Base-by-base conservation (phyloP, 2,329 filamentous ascomycete species). In the Mollisia scopiformis region DNA sequence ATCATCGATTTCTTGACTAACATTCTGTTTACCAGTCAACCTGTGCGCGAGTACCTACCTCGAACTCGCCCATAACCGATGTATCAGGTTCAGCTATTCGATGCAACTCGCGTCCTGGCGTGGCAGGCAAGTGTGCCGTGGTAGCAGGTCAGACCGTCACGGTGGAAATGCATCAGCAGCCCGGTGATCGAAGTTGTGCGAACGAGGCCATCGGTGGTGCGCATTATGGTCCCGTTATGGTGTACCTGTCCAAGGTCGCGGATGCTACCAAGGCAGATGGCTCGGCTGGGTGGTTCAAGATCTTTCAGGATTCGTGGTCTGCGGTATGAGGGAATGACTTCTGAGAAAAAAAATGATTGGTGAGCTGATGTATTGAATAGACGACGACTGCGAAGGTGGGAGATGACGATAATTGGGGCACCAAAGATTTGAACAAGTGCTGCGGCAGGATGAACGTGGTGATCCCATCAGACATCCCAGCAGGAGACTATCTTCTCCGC, bases 161-260 rank as follows among this genome's bases (percentile, higher is more conserved):
- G 0, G 76, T 84, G 6, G 84, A 86, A 72, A 86, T 86, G 81
- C 83, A 86, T 74, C 79, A 81, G 69, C 79, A 82, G 75, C 74
- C 73, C 21, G 76, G 75, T 55, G 80, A 83, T 68, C 76, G 81
- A 43, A 72, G 65, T 41, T 84, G 81, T 68, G 65, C 65, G 23
- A 77, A 74, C 41, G 77, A 82, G 63, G 82, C 81, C 27, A 82
- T 85, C 55, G 82, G 82, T 27, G 82, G 82, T 35, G 77, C 77
- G 41, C 82, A 85, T 72, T 83, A 80, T 66, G 82, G 82, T 8
- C 82, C 82, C 1, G 80, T 84, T 33, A 77, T 82, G 55, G 77
- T 82, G 0, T 84, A 84, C 69, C 74, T 83, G 52, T 77, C 77
- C 69, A 78, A 81, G 64, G 82, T 85, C 23, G 62, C 74, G 27